These are phyloP conservation scores for Diaporthe capsici DNA, from an alignment of 2,329 filamentous ascomycete species.

Conservation along the genomic window DNA sequence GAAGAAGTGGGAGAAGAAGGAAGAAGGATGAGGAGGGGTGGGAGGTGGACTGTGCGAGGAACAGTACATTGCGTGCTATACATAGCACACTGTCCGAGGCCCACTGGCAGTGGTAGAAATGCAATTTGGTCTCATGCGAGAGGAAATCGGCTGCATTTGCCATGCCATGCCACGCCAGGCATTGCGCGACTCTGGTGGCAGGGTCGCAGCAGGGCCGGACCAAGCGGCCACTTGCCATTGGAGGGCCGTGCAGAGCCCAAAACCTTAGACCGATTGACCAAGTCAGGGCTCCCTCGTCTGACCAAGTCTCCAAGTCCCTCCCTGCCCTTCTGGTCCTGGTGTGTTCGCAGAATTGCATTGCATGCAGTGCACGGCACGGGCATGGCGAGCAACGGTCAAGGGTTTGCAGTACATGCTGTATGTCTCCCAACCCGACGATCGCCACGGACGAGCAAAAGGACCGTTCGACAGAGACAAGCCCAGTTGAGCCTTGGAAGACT, in stretches of 20 bases:
- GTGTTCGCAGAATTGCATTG: constrained; percentile 8
- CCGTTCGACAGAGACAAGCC: neutral
- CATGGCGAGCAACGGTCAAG: constrained; percentile 24
- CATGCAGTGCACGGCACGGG: constrained; percentile 15
- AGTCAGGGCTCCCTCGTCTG: constrained; percentile 27
- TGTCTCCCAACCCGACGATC: neutral
- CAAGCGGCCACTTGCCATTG: constrained; percentile 20
- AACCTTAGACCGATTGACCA: constrained; percentile 14
- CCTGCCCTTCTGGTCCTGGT: neutral
- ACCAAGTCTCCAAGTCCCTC: neutral
- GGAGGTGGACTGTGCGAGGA: neutral
- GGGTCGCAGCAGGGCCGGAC: constrained; percentile 11
- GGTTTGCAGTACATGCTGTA: neutral
- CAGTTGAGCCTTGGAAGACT: neutral
- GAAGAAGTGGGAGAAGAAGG: too few relatives aligned
- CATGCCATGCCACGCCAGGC: constrained; percentile 15
- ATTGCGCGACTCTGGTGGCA: neutral
- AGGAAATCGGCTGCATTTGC: constrained; percentile 21
- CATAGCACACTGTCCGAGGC: constrained; percentile 10
- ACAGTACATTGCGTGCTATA: neutral
- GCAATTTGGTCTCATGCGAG: constrained; percentile 18
- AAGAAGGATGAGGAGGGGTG: neutral
- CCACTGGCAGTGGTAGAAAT: constrained; percentile 27
- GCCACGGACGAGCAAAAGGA: neutral
- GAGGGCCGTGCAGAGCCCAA: constrained; percentile 33